A percentile compares a stretch with the other conserved stretches of the same genome.
These are phyloP conservation scores for Umbelopsis sp. DNA, from an alignment of 371 early-diverging fungal genomes.

Conservation along the genomic window DNA sequence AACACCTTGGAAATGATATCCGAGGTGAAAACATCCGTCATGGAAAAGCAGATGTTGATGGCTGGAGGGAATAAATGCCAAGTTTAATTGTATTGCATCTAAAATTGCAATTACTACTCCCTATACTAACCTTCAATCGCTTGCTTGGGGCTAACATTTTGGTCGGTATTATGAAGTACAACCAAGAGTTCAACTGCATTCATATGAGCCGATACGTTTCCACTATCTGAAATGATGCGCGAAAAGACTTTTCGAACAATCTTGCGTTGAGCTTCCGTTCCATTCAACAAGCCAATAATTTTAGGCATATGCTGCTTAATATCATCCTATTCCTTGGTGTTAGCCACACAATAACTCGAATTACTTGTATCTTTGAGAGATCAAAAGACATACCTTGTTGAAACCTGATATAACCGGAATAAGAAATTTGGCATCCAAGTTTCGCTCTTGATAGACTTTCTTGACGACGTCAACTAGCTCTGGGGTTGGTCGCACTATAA, in stretches of 20 bases:
- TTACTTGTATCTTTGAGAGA: no score
- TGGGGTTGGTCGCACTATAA: conserved; percentile 53
- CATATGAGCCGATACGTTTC: conserved; percentile 32
- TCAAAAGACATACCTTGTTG: conserved; percentile 50
- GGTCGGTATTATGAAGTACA: conserved; percentile 40
- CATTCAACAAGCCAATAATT: conserved; percentile 68
- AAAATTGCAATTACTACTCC: background rate
- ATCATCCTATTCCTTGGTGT: conserved; percentile 40
- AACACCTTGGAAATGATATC: conserved; percentile 69
- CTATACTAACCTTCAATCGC: conserved; percentile 53
- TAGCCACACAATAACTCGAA: no score
- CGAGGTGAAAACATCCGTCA: conserved; percentile 66
- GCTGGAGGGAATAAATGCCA: conserved; percentile 40
- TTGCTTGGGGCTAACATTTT: conserved; percentile 37
- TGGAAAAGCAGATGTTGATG: conserved; percentile 70
- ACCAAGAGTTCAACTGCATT: conserved; percentile 30
- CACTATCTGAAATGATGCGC: conserved; percentile 47
- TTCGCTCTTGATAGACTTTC: conserved; percentile 51
- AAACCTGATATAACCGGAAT: conserved; percentile 69
- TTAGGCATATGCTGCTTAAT: conserved; percentile 58
- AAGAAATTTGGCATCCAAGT: conserved; percentile 70
- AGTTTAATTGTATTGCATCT: no score
- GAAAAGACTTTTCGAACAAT: conserved; percentile 66
- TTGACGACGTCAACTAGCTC: conserved; percentile 69
- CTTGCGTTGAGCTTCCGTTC: conserved; percentile 58